Conservation (phyloP, 2,329 filamentous ascomycete species). For the Magnaporthales sp. region DNA sequence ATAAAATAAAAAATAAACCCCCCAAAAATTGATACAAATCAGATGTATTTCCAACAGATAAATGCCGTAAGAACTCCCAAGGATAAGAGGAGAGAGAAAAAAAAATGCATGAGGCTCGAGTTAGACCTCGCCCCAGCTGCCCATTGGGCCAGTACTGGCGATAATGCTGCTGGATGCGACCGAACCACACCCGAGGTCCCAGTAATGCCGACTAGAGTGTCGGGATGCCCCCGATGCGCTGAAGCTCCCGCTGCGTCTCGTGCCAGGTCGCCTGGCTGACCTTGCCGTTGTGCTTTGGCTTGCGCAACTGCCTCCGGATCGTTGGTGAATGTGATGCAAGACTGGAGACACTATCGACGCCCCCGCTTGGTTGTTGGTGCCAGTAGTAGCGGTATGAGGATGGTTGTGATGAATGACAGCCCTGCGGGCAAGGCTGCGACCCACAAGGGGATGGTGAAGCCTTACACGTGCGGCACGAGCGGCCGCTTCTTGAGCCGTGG, state of each 20-base stretch:
- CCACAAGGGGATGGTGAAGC: slow-evolving; percentile 81
- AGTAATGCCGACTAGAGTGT: slow-evolving; percentile 80
- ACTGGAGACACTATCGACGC: slow-evolving; percentile 11
- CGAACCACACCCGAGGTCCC: slow-evolving; percentile 69
- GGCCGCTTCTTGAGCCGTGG: slow-evolving; percentile 53
- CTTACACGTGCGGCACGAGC: slow-evolving; percentile 77
- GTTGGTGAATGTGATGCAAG: slow-evolving; percentile 48
- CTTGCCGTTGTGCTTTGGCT: slow-evolving; percentile 62
- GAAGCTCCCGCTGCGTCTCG: slow-evolving; percentile 39
- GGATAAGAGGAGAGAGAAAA: slow-evolving; percentile 2
- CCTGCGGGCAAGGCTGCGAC: slow-evolving; percentile 26
- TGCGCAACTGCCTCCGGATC: slow-evolving; percentile 66
- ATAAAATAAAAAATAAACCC: too few species aligned
- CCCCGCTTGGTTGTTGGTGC: neutral
- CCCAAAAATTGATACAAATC: neutral
- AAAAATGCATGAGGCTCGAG: neutral
- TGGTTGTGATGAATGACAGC: neutral
- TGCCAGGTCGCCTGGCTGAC: slow-evolving; percentile 34
- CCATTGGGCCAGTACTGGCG: slow-evolving; percentile 58
- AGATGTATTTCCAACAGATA: neutral
- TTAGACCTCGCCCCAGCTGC: slow-evolving; percentile 71
- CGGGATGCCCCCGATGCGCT: slow-evolving; percentile 58
- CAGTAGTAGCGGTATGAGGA: slow-evolving; percentile 26
- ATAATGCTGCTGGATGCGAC: slow-evolving; percentile 68
- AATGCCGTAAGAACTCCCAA: too few species aligned